A percentile compares a stretch with the other conserved stretches of the same genome.
Evolutionary conservation across 2,329 filamentous ascomycete species (phyloP).

Genomic region (Alternaria arbusti): DNA sequence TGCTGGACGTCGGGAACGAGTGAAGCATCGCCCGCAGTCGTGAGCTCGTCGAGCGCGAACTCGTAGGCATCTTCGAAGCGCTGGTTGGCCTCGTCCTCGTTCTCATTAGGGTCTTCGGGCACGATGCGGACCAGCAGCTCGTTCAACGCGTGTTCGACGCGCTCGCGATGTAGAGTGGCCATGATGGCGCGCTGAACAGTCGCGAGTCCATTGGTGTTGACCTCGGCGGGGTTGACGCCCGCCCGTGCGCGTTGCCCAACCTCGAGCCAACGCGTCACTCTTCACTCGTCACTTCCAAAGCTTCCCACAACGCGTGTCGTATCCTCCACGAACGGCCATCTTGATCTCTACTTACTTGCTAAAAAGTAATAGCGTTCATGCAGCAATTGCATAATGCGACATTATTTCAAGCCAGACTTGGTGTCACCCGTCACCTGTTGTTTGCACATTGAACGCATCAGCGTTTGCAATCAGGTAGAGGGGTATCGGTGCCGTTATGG

Average conservation of each 20-base stretch:
- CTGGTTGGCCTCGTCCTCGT: slow-evolving; percentile 71
- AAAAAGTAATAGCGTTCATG: neutral
- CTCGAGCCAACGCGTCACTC: neutral
- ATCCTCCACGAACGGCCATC: neutral
- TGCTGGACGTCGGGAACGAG: slow-evolving; percentile 81
- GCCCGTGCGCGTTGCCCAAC: slow-evolving; percentile 6
- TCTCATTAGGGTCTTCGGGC: slow-evolving; percentile 68
- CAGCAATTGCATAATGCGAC: neutral
- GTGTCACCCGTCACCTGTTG: neutral
- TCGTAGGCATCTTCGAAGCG: slow-evolving; percentile 69
- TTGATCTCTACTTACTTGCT: too few species aligned
- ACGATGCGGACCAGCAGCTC: slow-evolving; percentile 78
- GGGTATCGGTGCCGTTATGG: neutral
- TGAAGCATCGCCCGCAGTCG: slow-evolving; percentile 55
- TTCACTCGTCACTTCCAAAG: accelerated
- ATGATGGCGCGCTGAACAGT: slow-evolving; percentile 36
- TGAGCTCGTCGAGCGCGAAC: slow-evolving; percentile 57
- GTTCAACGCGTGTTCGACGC: slow-evolving; percentile 79
- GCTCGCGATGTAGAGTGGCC: slow-evolving; percentile 54
- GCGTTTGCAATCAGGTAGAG: accelerated
- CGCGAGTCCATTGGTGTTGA: slow-evolving; percentile 11
- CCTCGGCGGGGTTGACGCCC: slow-evolving; percentile 12
- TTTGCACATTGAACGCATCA: neutral
- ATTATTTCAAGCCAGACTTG: too few species aligned
- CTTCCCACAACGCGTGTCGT: accelerated